Percentiles rank a stretch among this genome's conserved stretches.
These are phyloP conservation scores for Acanthamoeba healyi DNA, from an alignment of 208 protist genomes.

Conservation along the genomic window DNA sequence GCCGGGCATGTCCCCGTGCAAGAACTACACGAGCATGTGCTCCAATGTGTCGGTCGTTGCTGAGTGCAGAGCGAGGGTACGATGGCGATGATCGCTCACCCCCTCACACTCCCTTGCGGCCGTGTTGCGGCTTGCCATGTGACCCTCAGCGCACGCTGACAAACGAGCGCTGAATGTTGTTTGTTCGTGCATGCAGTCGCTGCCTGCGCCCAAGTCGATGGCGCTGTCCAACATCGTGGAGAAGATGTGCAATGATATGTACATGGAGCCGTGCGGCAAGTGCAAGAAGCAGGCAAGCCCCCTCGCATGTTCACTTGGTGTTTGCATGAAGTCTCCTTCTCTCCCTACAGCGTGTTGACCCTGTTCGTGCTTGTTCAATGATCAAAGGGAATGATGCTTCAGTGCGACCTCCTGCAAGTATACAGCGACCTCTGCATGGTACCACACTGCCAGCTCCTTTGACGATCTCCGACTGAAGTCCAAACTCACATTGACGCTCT, in stretches of 20 bases:
- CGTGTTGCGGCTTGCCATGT: too few relatives aligned
- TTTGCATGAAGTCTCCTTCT: too few relatives aligned
- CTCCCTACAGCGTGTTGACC: too few relatives aligned
- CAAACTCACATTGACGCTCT: too few relatives aligned
- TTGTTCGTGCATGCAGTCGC: neutral
- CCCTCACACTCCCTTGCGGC: neutral
- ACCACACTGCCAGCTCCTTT: too few relatives aligned
- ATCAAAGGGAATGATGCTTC: neutral
- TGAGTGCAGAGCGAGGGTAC: too few relatives aligned
- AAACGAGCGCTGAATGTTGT: too few relatives aligned
- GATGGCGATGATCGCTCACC: too few relatives aligned
- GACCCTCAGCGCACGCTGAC: too few relatives aligned
- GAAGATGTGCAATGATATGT: conserved; percentile 73
- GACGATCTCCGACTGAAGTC: too few relatives aligned
- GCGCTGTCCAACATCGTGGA: neutral
- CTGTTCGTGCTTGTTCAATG: too few relatives aligned
- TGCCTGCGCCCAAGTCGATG: neutral
- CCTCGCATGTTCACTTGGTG: too few relatives aligned
- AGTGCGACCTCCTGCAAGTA: neutral
- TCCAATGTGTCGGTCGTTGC: neutral
- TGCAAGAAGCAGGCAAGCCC: conserved; percentile 35
- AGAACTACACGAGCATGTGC: conserved; percentile 61
- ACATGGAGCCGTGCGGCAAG: conserved; percentile 67
- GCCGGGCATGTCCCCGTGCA: conserved; percentile 73
- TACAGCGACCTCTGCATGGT: neutral